Base-by-base conservation (phyloP, 179 eudicot genomes). In the Beta corolliflora region DNA sequence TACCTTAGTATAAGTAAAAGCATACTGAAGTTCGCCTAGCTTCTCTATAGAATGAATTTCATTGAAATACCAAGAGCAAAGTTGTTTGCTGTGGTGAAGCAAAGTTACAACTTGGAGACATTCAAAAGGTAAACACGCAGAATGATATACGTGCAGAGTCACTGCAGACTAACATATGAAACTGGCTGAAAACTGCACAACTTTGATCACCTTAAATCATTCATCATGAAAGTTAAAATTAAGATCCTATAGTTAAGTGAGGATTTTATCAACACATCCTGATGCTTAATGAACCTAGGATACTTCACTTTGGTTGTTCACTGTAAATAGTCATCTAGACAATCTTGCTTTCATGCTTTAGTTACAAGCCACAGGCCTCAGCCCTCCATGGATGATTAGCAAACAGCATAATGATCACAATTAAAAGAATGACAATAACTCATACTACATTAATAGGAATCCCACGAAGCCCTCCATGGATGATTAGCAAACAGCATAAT, bases 321-420 rank as follows among this genome's bases (percentile, higher is more conserved):
- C 18, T 50, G 25, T 52, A 52, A 13, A 14, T 23, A 21, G 73
- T 77, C 31, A 77, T 66, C 73, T 65, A 15, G 31, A 48, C 52
- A 53, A 12, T 18, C 73, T 16, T 53, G 29, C 31, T 31, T 59
- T 18, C 1, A 58, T 21, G 45, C 45, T 65, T 46, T 65, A 31
- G 53, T 16, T 53, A 36, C 16, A 19, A 29, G 13, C n/a, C 59
- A n/a, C 5, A 61, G 41, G n/a, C 41, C 59, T 13, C 5, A 61
- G 41, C 82, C 67, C 16, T 66, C 54, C 66, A 45, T 64, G 67
- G 53, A 70, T 41, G 67, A 16, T 50, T 11, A 60, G 60, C 82
- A 45, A 50, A 25, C 29, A 25, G 29, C 29, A 25, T 25, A 1
- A 25, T 25, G 29, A 25, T 25, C 29, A 25, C 29, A 25, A 25